phyloP scores from a whole-genome alignment of 176 grass and related monocot species.

The Aegilops sharonensis region DNA sequence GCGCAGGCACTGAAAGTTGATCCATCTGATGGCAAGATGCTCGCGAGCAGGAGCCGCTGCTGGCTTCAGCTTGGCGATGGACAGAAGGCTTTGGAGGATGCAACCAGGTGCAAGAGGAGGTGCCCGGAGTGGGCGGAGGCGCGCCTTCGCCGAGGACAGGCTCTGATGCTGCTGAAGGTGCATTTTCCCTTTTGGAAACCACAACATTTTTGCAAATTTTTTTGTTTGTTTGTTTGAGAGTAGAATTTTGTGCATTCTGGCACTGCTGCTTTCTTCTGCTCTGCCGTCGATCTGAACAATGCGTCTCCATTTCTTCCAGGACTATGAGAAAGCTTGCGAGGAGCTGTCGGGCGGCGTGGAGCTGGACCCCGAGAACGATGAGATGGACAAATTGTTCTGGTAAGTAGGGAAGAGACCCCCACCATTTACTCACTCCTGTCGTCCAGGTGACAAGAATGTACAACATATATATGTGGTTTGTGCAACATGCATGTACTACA shows the following conservation, averaged over 20 bases:
- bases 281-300: not conserved
- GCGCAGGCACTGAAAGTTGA: conserved; percentile 36
- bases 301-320: not conserved
- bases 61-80: conserved; percentile 48
- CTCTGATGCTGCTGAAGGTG: conserved; percentile 31
- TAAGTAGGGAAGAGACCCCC: not conserved
- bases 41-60: conserved; percentile 53
- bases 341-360: not conserved
- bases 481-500: not conserved
- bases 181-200: no score
- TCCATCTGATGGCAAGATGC: conserved; percentile 17
- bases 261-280: no score
- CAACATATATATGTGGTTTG: not conserved
- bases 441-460: not conserved
- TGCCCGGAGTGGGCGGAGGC: conserved; percentile 33
- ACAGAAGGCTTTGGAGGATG: conserved; percentile 36
- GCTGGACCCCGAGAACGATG: not conserved
- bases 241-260: not conserved
- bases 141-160: conserved; percentile 30
- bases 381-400: conserved; percentile 18
- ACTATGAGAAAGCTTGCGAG: conserved; percentile 1
- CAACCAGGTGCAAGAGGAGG: conserved; percentile 6
- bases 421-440: not conserved
- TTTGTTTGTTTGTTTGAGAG: no score
- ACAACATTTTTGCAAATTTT: not conserved